Base-by-base conservation (phyloP, 1,284 basidiomycete genomes). In the Thelephora terrestris region DNA sequence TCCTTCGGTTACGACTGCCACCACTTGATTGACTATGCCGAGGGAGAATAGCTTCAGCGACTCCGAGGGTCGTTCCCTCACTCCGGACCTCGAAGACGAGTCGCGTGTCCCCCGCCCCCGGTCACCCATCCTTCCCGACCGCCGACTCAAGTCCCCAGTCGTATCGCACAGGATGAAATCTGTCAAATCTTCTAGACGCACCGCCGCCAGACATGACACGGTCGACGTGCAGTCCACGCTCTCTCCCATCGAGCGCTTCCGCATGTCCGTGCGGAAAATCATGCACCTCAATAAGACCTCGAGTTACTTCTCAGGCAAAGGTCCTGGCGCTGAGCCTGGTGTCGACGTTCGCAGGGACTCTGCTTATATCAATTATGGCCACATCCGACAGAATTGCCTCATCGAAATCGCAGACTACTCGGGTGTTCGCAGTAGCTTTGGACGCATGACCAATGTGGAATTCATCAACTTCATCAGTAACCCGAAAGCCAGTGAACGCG, bases 391-490 rank as follows among this genome's bases (percentile, higher is more conserved):
- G 59, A 66, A 74, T n/a, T 84, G 79, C 57, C 57, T 69, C 29
- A 81, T 85, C 50, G 76, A 83, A 52, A 65, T 83, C 46, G 64
- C 72, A 47, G 80, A 83, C 58, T 84, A 82, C 59, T 79, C 76
- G 20, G 63, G 71, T 20, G 61, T 80, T 51, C 66, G 76, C 46
- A 70, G 69, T 49, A 73, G 67, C 47, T 70, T 71, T 49, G 69
- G 67, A 18, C 67, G 68, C 27, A 75, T 82, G 71, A 69, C 69
- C 37, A 84, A 84, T 55, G 57, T 53, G 12, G 73, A 75, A 52
- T 77, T 85, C 57, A 60, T 77, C 25, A 61, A 70, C 6, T 64
- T 79, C 52, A 64, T 85, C 59, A 56, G 64, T 4, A 65, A 74
- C 51, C 53, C 60, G 7, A 53, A 50, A 4, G 69, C 69, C 5